Evolutionary conservation across 805 yeast species (phyloP).

Genomic region (Candida oleophila): DNA sequence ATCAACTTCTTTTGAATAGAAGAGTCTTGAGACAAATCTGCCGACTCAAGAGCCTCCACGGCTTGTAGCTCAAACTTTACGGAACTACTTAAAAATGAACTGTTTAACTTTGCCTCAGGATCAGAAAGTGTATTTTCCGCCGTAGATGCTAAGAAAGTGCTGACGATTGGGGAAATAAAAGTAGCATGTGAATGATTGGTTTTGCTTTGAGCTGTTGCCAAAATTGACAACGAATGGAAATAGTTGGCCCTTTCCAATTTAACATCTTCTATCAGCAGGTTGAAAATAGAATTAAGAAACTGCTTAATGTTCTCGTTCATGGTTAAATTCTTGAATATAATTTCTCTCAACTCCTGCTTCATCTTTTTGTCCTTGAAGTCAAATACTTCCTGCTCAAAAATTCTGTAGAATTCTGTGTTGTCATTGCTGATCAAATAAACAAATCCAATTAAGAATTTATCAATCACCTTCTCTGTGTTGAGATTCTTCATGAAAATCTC

Average conservation of each 20-base stretch:
- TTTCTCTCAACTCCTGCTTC: slow-evolving; percentile 9
- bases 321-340: slow-evolving; percentile 13
- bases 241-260: slow-evolving; percentile 21
- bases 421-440: slow-evolving; percentile 30
- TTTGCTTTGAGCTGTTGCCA: slow-evolving; percentile 18
- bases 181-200: slow-evolving; percentile 3
- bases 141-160: slow-evolving; percentile 6
- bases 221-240: slow-evolving; percentile 28
- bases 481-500: slow-evolving; percentile 39
- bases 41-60: slow-evolving; percentile 16
- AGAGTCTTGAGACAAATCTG: background rate
- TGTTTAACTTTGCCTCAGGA: slow-evolving; percentile 10
- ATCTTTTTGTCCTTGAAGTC: slow-evolving; percentile 9
- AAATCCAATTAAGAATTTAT: slow-evolving; percentile 33
- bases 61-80: slow-evolving; percentile 27
- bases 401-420: slow-evolving; percentile 18
- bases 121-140: slow-evolving; percentile 10
- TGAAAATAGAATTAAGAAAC: slow-evolving; percentile 22
- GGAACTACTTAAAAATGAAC: slow-evolving; percentile 10
- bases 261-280: slow-evolving; percentile 9
- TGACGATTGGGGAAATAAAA: slow-evolving; percentile 7
- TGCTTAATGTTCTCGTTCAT: slow-evolving; percentile 14
- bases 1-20: slow-evolving; percentile 6
- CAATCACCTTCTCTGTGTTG: slow-evolving; percentile 29
- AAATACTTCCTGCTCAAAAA: slow-evolving; percentile 22